Evolutionary conservation across 495 filamentous ascomycete genomes (phyloP), one percentile per base, ranked within the genome.

Genomic region (Penicillium lividum): DNA sequence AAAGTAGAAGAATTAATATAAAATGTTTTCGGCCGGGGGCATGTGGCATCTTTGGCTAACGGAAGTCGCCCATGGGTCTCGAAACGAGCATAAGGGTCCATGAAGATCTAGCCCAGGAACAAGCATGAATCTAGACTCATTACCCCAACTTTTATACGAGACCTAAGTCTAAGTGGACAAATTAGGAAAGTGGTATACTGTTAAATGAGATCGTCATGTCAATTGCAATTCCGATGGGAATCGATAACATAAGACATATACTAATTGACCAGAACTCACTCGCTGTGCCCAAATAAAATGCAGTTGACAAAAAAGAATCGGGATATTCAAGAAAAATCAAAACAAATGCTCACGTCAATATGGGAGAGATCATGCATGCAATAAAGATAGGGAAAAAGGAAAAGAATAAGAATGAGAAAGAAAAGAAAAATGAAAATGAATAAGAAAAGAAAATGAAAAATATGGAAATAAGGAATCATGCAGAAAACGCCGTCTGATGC

Each of bases 251-350:
- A 65, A 58, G 64, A 65, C 67, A 69, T 69, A 67, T 59, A 67
- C 44, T 30, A 49, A 67, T 61, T 62, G 49, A 58, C 62, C 65
- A 68, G 56, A 68, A 70, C 65, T 68, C 66, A 71, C 64, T 68
- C 73, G 73, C 73, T 76, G 68, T 70, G 66, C 68, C 64, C 61
- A 64, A 57, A 54, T 59, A 44, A 64, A 69, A 62, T 68, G 67
- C 56, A 57, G 58, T 66, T 27, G 27, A 67, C 52, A 58, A 16
- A n/a, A 52, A 33, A 53, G n/a, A n/a, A n/a, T n/a, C 18, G 34
- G 30, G 31, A 40, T 42, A 43, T 58, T 51, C 7, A 57, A 29
- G 45, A 40, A 7, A 53, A 36, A 51, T 13, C 15, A 44, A 28
- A 36, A 25, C 27, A 11, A 44, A 33, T 56, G 53, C 53, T 45